Conservation (phyloP, 805 yeast species). For the Spathaspora girioi region DNA sequence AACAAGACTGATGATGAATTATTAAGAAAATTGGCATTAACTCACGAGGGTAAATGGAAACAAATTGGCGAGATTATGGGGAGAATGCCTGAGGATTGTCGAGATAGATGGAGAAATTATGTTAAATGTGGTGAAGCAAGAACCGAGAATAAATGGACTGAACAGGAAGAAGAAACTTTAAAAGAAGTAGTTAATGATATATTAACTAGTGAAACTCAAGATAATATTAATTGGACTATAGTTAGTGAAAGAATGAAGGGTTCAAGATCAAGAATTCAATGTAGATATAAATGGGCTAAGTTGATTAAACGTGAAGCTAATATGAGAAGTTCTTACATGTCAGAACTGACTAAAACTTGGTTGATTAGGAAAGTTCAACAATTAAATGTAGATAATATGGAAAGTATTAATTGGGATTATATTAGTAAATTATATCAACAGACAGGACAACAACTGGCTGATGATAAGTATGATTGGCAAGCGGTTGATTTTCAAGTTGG, state of each 20-base stretch:
- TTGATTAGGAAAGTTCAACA: slow-evolving; percentile 27
- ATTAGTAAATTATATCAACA: slow-evolving; percentile 20
- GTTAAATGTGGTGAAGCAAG: slow-evolving; percentile 85
- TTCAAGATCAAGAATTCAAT: slow-evolving; percentile 83
- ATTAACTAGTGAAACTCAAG: slow-evolving; percentile 16
- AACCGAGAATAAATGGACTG: slow-evolving; percentile 75
- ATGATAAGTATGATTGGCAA: slow-evolving; percentile 39
- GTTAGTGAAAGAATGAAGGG: slow-evolving; percentile 92
- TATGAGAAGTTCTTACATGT: slow-evolving; percentile 30
- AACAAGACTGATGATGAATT: slow-evolving; percentile 72
- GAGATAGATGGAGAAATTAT: slow-evolving; percentile 95
- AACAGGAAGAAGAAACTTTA: slow-evolving; percentile 64
- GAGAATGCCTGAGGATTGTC: slow-evolving; percentile 96
- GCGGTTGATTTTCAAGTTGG: slow-evolving; percentile 59
- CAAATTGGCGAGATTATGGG: slow-evolving; percentile 74
- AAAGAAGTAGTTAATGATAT: slow-evolving; percentile 26
- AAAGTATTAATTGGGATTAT: slow-evolving; percentile 34
- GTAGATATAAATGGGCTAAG: slow-evolving; percentile 94
- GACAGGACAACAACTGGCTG: not conserved
- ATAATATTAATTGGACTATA: slow-evolving; percentile 81
- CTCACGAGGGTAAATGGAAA: slow-evolving; percentile 85
- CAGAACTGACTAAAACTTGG: slow-evolving; percentile 33
- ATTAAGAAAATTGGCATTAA: slow-evolving; percentile 58
- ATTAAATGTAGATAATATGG: slow-evolving; percentile 19
- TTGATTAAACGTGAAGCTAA: slow-evolving; percentile 54